phyloP scores from a whole-genome alignment of 305 asterid genomes.

The Fraxinus xanthoxyloides region DNA sequence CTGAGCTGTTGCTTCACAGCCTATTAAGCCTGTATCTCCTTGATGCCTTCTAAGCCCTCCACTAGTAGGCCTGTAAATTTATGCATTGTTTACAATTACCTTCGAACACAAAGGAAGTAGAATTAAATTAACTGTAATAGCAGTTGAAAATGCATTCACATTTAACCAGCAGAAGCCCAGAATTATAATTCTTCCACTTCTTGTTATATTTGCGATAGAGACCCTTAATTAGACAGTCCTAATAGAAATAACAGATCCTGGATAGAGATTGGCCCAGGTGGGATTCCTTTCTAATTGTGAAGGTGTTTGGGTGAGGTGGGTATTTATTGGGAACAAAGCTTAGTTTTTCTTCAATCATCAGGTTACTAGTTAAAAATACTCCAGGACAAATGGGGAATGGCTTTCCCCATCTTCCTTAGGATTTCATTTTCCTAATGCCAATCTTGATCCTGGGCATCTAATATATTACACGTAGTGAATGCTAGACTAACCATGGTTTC shows the following conservation, averaged over 20 bases:
- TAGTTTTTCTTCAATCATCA: background rate
- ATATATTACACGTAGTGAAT: background rate
- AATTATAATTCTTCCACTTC: background rate
- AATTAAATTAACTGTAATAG: background rate
- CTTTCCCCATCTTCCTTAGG: background rate
- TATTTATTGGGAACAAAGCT: background rate
- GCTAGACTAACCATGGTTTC: background rate
- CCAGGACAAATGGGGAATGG: background rate
- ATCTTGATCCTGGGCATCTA: background rate
- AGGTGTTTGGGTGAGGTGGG: background rate
- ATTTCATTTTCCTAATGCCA: background rate
- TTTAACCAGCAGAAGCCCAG: background rate
- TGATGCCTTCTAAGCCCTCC: constrained; percentile 59
- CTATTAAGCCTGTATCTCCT: constrained; percentile 29
- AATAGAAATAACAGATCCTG: background rate
- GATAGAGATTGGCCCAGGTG: background rate
- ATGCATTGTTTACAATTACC: background rate
- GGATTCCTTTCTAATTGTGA: background rate
- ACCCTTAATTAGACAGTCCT: background rate
- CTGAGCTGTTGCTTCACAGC: constrained; percentile 16
- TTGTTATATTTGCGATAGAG: background rate
- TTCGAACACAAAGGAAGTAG: background rate
- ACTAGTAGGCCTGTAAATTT: constrained; percentile 49
- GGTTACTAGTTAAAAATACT: too few relatives aligned
- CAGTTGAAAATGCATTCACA: background rate